Base-by-base conservation (phyloP, 228 moss, liverwort and hornwort genomes). In the Sphagnum fallax region DNA sequence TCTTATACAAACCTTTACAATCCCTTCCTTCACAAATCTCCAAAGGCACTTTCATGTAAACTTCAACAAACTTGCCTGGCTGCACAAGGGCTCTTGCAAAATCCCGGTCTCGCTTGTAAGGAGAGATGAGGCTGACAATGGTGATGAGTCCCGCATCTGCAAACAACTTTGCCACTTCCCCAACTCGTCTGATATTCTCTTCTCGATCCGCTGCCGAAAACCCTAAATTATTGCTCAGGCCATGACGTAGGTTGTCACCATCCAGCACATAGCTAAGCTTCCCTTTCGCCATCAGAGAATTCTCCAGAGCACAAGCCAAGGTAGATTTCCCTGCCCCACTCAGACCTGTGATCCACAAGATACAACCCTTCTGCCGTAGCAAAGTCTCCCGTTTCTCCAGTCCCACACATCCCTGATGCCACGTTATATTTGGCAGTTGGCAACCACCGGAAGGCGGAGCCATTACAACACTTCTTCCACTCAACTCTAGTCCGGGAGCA, bases 41-140 rank as follows among this genome's bases (percentile, higher is more conserved):
- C 47, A 91, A 78, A 12, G 86, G 89, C 67, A 91, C 82, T 16
- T 91, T 84, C 91, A 91, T 88, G 12, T 73, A 91, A 9, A 91
- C 91, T 70, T 91, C 91, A 16, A 91, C 53, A 12, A 91, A 91
- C 16, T 84, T 80, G 0, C 84, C 89, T 0, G 18, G 47, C 1
- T 49, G 50, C 50, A 91, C 16, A 62, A 88, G 49, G 10, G 73
- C 63, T 69, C 91, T 82, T 48, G 75, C 88, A 49, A 82, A 81
- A 12, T 86, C 91, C 65, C 91, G 67, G 67, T 89, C 75, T 4
- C 79, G 60, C 60, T 16, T 6, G 70, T 91, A 91, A 15, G 91
- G 91, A 49, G 91, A 91, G 74, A 91, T 91, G 68, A 86, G 87
- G 72, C 91, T 91, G 15, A 88, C 91, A 11, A 91, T 73, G 48